A percentile compares a stretch with the other conserved stretches of the same genome.
Evolutionary conservation across 2,329 filamentous ascomycete genomes (phyloP).

Genomic region (Beauveria varroae): DNA sequence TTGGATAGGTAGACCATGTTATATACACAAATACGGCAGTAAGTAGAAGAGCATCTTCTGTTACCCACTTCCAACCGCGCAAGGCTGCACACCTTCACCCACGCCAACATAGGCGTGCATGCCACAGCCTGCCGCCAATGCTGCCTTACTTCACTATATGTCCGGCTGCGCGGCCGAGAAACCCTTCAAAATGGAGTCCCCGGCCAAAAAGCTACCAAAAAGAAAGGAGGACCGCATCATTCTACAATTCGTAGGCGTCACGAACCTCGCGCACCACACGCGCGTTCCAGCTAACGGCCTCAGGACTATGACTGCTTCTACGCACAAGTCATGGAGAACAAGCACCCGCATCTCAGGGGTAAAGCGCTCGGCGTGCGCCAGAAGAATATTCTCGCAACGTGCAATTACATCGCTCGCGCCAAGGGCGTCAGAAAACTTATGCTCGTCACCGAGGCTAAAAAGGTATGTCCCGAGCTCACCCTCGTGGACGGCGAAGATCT

Average conservation of each 20-base stretch:
- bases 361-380: conserved; percentile 80
- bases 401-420: conserved; percentile 84
- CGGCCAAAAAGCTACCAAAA: conserved; percentile 27
- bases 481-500: conserved; percentile 83
- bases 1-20: no score
- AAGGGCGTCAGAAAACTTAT: conserved; percentile 75
- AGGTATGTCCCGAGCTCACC: conserved; percentile 73
- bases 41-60: no score
- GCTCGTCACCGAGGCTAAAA: conserved; percentile 73
- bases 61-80: no score
- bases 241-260: conserved; percentile 65
- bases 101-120: not conserved
- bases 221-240: conserved; percentile 61
- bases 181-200: conserved; percentile 11
- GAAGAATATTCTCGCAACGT: conserved; percentile 87
- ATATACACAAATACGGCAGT: no score
- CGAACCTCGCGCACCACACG: conserved; percentile 7
- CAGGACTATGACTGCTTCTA: conserved; percentile 91
- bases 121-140: not conserved
- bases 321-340: conserved; percentile 79
- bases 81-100: no score
- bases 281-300: conserved; percentile 12
- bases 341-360: conserved; percentile 63
- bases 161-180: not conserved
- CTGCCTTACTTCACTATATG: not conserved